Conservation (phyloP, 2,329 filamentous ascomycete genomes). For the Talaromyces albobiverticillius region DNA sequence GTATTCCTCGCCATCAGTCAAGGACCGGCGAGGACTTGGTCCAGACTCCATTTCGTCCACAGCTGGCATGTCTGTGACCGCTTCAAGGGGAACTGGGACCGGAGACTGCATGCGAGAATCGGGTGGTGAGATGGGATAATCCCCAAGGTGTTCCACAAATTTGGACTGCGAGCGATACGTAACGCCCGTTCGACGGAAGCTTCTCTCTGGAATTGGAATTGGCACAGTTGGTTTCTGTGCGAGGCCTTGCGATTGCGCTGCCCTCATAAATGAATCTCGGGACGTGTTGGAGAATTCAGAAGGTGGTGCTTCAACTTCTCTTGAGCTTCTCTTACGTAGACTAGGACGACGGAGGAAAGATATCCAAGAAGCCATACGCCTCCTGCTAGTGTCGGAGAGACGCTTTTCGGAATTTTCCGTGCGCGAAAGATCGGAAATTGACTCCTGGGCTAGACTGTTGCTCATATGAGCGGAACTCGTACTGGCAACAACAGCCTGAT, state of each 20-base stretch:
- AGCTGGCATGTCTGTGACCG: conserved; percentile 19
- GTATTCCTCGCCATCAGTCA: conserved; percentile 27
- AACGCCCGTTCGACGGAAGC: conserved; percentile 51
- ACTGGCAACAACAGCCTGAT: conserved; percentile 46
- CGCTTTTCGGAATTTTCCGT: conserved; percentile 53
- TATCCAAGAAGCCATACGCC: conserved; percentile 56
- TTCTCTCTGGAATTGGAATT: conserved; percentile 35
- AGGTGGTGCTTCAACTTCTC: conserved; percentile 49
- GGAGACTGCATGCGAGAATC: conserved; percentile 75
- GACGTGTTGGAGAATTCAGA: conserved; percentile 92
- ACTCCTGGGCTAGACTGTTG: conserved; percentile 47
- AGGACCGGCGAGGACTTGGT: conserved; percentile 21
- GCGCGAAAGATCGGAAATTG: conserved; percentile 51
- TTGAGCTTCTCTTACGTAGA: conserved; percentile 55
- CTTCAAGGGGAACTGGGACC: conserved; percentile 54
- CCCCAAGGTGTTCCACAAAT: conserved; percentile 88
- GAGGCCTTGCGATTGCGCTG: conserved; percentile 48
- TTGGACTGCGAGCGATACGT: conserved; percentile 83
- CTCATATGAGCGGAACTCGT: conserved; percentile 55
- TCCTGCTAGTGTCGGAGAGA: conserved; percentile 53
- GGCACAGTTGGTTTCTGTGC: conserved; percentile 30
- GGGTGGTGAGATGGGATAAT: conserved; percentile 79
- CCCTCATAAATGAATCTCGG: conserved; percentile 73
- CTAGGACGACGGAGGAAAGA: conserved; percentile 71
- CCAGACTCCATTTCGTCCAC: conserved; percentile 6